phyloP scores from a whole-genome alignment of 2,329 filamentous ascomycete genomes.

The Colletotrichum costaricense region DNA sequence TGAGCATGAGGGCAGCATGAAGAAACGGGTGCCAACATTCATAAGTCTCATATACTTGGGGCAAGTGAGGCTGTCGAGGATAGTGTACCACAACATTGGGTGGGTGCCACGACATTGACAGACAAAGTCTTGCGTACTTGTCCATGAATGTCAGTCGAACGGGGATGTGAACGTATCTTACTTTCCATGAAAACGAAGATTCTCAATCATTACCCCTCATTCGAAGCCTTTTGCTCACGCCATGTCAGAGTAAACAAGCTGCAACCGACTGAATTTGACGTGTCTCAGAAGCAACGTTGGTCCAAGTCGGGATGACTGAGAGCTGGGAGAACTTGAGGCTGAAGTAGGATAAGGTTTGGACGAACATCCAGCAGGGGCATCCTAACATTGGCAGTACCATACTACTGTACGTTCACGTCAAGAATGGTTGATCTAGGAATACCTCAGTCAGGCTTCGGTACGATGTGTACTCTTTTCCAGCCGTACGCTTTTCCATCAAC shows the following conservation, averaged over 20 bases:
- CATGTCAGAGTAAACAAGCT: not conserved
- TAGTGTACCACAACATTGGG: not conserved
- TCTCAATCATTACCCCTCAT: not conserved
- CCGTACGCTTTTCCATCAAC: not conserved
- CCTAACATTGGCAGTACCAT: not conserved
- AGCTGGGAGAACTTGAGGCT: not conserved
- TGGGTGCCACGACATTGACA: not conserved
- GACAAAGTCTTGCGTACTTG: not conserved
- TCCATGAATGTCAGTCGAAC: not conserved
- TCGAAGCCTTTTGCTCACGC: not conserved
- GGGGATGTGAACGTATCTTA: not conserved
- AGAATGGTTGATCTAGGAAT: not conserved
- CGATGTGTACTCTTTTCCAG: not conserved
- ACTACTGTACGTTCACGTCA: not conserved
- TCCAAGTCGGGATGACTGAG: not conserved
- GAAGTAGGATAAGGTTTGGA: not conserved
- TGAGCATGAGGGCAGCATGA: not conserved
- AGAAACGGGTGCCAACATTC: not conserved
- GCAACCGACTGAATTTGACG: not conserved
- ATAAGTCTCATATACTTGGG: not conserved
- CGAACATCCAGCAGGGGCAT: not conserved
- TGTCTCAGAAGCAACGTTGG: not conserved
- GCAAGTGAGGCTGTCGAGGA: not conserved
- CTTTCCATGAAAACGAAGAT: not conserved
- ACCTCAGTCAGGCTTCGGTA: not conserved